Base-by-base conservation (phyloP, 2,329 filamentous ascomycete species). In the Ophiostoma sp. region DNA sequence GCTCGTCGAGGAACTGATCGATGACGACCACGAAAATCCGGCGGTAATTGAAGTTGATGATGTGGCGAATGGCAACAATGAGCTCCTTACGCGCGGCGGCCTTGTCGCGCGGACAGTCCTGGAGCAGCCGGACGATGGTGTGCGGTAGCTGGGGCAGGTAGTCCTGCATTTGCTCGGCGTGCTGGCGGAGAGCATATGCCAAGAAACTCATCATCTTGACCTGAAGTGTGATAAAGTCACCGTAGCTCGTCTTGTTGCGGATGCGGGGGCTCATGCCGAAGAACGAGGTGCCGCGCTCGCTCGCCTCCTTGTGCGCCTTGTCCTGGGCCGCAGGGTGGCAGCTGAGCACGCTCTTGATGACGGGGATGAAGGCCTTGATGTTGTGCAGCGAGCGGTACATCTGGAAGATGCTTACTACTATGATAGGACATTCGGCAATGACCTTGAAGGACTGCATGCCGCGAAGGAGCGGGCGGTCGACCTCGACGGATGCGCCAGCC, bases 391-490 rank as follows among this genome's bases (percentile, higher is more conserved):
- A 82, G 65, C 93, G 87, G 75, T 99, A 95, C 5, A 94, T 90
- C 79, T 99, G 95, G 77, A 99, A 98, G 72, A 99, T 92, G 4
- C 94, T 98, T 0, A 99, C 95, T 3, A 99, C 95, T 55, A 99
- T 98, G 66, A 99, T 99, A 0, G 95, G 95, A 74, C 95, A 99
- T 77, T 99, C 95, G 1, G 94, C 93, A 4, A 99, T 85, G 38
- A 99, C 94, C 78, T 98, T 99, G 85, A 99, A 99, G 0, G 95
- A 99, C 76, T 97, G 92, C 92, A 97, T 97, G 42, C 95, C 95
- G 78, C 92, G 96, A 67, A 93, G 81, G 45, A 99, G 79, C 65
- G 92, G 90, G 69, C 93, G 88, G 83, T 81, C 92, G 66, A 97
- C 85, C 71, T 98, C 95, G 18, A 89, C 85, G 3, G 91, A 87